Evolutionary conservation across 306 rosid species (phyloP).

Genomic region (Crataegus laevigata): DNA sequence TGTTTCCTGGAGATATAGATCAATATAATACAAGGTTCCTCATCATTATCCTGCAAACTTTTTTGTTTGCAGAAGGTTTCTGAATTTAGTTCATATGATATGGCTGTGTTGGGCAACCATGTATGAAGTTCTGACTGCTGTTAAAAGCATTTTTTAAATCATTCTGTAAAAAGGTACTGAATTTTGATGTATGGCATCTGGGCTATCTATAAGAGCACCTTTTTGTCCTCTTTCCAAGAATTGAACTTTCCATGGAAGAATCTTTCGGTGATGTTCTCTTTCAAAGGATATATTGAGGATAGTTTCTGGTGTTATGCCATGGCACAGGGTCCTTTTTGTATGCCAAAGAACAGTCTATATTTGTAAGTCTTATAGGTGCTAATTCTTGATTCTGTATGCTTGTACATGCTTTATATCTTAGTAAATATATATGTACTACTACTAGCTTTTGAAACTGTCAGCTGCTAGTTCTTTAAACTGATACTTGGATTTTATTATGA

Average conservation of each 20-base stretch:
- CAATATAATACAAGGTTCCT: slow-evolving; percentile 12
- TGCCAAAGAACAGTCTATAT: not conserved
- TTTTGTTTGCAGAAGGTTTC: not conserved
- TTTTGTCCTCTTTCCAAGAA: not conserved
- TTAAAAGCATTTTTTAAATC: not conserved
- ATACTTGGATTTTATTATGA: not conserved
- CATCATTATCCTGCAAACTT: not conserved
- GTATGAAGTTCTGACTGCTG: not conserved
- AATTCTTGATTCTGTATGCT: not conserved
- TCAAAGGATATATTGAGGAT: not conserved
- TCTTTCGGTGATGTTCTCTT: not conserved
- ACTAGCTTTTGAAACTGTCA: not conserved
- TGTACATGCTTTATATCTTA: not conserved
- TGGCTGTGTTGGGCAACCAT: not conserved
- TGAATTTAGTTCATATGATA: not conserved
- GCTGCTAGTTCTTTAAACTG: not conserved
- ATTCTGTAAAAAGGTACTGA: not conserved
- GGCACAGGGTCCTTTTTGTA: no score
- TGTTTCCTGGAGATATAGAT: slow-evolving; percentile 6
- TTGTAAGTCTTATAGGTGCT: not conserved
- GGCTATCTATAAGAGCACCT: not conserved
- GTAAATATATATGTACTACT: not conserved
- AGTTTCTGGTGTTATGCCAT: not conserved
- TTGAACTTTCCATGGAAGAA: not conserved
- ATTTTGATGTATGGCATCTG: slow-evolving; percentile 1